Base-by-base conservation (phyloP, 2,329 filamentous ascomycete genomes). In the Diaporthe australafricana region DNA sequence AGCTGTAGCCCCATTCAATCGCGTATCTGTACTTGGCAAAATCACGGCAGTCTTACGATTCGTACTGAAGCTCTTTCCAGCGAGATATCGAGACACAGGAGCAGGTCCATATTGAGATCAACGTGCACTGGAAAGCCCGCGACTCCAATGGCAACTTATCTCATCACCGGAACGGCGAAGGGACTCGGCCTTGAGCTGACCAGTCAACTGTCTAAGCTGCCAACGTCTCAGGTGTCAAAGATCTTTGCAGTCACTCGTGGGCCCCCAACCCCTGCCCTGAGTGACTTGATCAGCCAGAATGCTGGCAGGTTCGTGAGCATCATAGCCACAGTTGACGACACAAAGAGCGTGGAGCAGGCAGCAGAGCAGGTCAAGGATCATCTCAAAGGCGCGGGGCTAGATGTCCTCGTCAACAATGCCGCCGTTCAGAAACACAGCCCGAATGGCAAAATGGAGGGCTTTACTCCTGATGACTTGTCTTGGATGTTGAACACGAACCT, bases 141-240 rank as follows among this genome's bases (percentile, higher is more conserved):
- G 22, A 22, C 7, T 11, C 45, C 7, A 42, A 67, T 67, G 63
- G 27, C 45, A 3, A 52, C 63, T 3, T 67, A 67, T 22, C 63
- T 68, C 22, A 68, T 68, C 35, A 68, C 63, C 45, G 63, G 63
- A 52, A 68, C 47, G 35, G 50, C 30, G 12, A 50, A 52, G 17
- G 63, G 63, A 9, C 48, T 68, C 35, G 63, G 63, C 35, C 35
- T 68, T 7, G 63, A 62, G 56, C 56, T 62, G 42, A 62, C 56
- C 22, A 62, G 45, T 25, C 56, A 62, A 47, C 25, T 62, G 12
- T 62, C 56, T 11, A 25, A 62, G 22, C 56, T 62, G 11, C 56
- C 56, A 30, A 25, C 27, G 16, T 45, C 56, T 30, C 38, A 62
- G 17, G n/a, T 62, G 2, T 30, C 40, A 5, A 62, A 62, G 40